Percentiles rank a stretch among this genome's conserved stretches.
These are phyloP conservation scores for Betula pendula DNA, from an alignment of 306 rosid species.

Conservation along the genomic window DNA sequence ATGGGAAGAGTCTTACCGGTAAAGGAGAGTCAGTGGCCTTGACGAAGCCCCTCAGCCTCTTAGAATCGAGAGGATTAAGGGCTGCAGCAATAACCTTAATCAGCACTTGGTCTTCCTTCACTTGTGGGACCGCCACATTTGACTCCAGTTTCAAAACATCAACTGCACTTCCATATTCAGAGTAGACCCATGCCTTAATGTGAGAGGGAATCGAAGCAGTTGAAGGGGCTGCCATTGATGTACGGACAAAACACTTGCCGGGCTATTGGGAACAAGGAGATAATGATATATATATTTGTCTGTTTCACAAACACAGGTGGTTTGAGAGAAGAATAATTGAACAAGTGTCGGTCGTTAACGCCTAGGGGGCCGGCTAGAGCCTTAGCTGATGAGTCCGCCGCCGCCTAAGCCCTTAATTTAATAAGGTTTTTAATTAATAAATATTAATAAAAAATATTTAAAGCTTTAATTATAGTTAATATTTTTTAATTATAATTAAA, in stretches of 20 bases:
- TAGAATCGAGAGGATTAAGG: slow-evolving; percentile 63
- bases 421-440: no score
- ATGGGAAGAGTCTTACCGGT: slow-evolving; percentile 24
- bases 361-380: no score
- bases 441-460: no score
- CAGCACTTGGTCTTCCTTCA: slow-evolving; percentile 57
- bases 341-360: no score
- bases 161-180: slow-evolving; percentile 41
- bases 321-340: neutral
- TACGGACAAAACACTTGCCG: no score
- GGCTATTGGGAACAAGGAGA: neutral
- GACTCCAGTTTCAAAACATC: slow-evolving; percentile 54
- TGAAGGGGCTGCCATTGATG: slow-evolving; percentile 34
- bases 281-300: no score
- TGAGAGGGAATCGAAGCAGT: slow-evolving; percentile 32
- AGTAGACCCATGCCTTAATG: slow-evolving; percentile 61
- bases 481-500: no score
- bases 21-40: slow-evolving; percentile 20
- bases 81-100: slow-evolving; percentile 69
- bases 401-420: no score
- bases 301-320: neutral
- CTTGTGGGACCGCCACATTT: slow-evolving; percentile 41
- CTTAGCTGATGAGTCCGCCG: no score
- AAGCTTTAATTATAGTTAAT: no score
- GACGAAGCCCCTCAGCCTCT: slow-evolving; percentile 46